Evolutionary conservation across 176 grass and related monocot species (phyloP), one percentile per base, ranked within the genome.

Genomic region (Zoysia japonica): DNA sequence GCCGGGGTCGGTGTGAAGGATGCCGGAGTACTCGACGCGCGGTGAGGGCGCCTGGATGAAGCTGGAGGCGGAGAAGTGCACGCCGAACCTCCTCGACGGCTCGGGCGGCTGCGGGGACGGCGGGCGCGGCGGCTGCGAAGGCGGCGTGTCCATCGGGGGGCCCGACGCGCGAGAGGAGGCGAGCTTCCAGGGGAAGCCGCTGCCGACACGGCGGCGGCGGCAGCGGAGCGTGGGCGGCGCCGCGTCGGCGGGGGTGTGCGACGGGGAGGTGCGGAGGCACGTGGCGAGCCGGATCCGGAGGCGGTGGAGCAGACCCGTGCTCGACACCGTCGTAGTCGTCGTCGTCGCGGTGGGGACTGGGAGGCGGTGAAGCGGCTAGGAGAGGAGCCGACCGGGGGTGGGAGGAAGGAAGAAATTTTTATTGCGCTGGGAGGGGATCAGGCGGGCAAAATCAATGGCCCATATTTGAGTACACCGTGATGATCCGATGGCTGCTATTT

Each of bases 11-110:
- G 72, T 19, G 37, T 84, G 91, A 42, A 94, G 82, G 84, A 94
- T 74, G 67, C 95, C 92, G 28, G 92, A 92, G 81, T 92, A 90
- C 84, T 97, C 92, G 67, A 97, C 75, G 89, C 51, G 89, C 92
- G 46, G 91, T 87, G 61, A 97, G 89, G 89, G 87, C 70, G 89
- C 87, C 92, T 94, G 95, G 89, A 97, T 91, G 83, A 94, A 90
- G 80, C 79, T 88, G 15, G 92, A 92, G 35, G 95, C 82, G 11
- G 92, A 94, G 83, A 94, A 94, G 73, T 90, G 92, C 67, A 97
- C 85, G 42, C 92, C 78, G 68, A 90, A 97, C 64, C 95, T 66
- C 83, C 95, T 86, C 7, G 87, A 86, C 68, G 85, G 60, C 16
- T 83, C 76, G 57, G 80, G 68, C 66, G 70, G 64, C 57, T 63